Percentiles rank a stretch among this genome's conserved stretches.
Evolutionary conservation across 768 basidiomycete genomes (phyloP).

Genomic region (Xerocomellus dryophilus): DNA sequence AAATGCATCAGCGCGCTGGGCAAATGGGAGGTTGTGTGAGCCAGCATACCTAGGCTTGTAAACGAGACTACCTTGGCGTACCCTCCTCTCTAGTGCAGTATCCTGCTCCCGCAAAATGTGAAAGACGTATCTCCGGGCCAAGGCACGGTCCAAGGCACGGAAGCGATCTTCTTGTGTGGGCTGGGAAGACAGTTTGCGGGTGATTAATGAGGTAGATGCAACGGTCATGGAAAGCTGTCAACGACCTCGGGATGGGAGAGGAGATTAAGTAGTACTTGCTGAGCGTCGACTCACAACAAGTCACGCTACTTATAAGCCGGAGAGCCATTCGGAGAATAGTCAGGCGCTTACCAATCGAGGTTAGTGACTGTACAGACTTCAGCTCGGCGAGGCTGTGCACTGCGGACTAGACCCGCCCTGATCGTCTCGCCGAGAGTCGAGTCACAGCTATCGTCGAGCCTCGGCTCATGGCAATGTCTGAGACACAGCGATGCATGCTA

Average conservation of each 20-base stretch:
- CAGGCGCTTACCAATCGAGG: background rate
- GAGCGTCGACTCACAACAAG: background rate
- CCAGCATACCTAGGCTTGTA: conserved; percentile 31
- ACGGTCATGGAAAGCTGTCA: conserved; percentile 23
- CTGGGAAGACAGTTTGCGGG: conserved; percentile 28
- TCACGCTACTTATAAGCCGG: background rate
- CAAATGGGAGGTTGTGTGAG: conserved; percentile 1
- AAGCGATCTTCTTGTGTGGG: conserved; percentile 25
- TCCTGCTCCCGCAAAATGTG: conserved; percentile 23
- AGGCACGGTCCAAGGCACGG: conserved; percentile 30
- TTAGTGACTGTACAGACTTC: background rate
- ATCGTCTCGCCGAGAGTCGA: background rate
- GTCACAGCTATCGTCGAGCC: background rate
- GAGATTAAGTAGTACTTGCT: background rate
- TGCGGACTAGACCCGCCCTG: background rate
- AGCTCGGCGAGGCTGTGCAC: background rate
- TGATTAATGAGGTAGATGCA: conserved; percentile 12
- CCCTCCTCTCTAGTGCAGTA: conserved; percentile 17
- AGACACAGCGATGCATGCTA: background rate
- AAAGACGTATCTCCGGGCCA: conserved; percentile 31
- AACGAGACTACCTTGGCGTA: conserved; percentile 28
- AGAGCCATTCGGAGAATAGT: too few species aligned
- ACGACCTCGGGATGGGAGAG: background rate
- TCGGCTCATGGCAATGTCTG: background rate
- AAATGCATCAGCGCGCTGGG: conserved; percentile 12